Conservation (phyloP, 441 rosid species). For the Iberis amara region DNA sequence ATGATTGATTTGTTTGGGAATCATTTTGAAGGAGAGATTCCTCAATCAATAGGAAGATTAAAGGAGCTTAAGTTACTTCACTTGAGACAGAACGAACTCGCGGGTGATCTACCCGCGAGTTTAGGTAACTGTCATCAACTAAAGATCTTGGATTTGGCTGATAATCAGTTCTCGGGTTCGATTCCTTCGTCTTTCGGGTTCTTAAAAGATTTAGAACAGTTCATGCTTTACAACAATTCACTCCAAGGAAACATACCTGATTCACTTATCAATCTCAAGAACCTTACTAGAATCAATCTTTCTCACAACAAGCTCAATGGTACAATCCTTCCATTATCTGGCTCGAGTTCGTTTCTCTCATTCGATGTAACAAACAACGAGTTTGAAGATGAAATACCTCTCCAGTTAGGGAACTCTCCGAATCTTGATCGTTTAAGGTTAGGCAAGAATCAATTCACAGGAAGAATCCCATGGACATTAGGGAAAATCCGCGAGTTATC, state of each 20-base stretch:
- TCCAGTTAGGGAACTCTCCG: constrained; percentile 60
- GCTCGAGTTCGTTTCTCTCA: constrained; percentile 60
- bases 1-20: constrained; percentile 74
- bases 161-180: constrained; percentile 58
- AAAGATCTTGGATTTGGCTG: constrained; percentile 71
- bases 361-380: constrained; percentile 70
- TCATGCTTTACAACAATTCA: constrained; percentile 88
- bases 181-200: constrained; percentile 51
- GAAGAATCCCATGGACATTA: constrained; percentile 66
- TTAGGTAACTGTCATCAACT: constrained; percentile 66
- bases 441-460: constrained; percentile 59
- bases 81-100: constrained; percentile 67
- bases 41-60: constrained; percentile 50
- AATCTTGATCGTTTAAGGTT: constrained; percentile 68
- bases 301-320: constrained; percentile 61
- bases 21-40: constrained; percentile 59
- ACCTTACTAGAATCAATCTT: constrained; percentile 73
- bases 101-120: constrained; percentile 56
- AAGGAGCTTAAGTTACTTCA: constrained; percentile 53
- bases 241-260: constrained; percentile 63
- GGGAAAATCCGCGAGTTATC: constrained; percentile 58
- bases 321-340: constrained; percentile 51
- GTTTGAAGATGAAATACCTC: constrained; percentile 59
- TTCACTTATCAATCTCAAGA: constrained; percentile 43
- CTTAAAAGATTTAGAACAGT: constrained; percentile 47